Evolutionary conservation across 768 basidiomycete genomes (phyloP).

Genomic region (Lactarius quietus): DNA sequence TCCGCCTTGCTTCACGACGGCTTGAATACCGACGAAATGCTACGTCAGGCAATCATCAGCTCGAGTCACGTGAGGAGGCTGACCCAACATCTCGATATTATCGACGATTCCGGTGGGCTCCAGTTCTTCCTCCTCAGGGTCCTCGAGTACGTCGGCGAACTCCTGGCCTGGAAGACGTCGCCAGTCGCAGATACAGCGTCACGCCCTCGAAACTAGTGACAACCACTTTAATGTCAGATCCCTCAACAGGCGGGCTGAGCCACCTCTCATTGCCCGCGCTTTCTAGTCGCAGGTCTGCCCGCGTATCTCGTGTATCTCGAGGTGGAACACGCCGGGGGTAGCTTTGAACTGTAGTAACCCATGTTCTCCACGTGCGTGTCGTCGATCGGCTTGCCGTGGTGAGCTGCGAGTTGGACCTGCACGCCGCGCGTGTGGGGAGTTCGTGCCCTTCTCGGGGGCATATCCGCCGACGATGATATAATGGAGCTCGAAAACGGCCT

Average conservation of each 20-base stretch:
- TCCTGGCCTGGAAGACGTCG: too few species aligned
- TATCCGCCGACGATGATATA: conserved; percentile 94
- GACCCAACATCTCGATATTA: conserved; percentile 45
- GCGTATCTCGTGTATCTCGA: too few species aligned
- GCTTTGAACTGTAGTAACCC: too few species aligned
- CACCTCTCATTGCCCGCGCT: conserved; percentile 90
- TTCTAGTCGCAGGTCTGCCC: too few species aligned
- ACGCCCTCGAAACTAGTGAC: conserved; percentile 88
- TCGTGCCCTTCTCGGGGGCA: conserved; percentile 66
- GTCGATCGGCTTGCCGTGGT: conserved; percentile 48
- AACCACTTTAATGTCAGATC: conserved; percentile 69
- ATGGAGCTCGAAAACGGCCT: conserved; percentile 83
- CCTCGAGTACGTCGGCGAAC: too few species aligned
- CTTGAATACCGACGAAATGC: conserved; percentile 31
- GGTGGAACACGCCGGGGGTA: too few species aligned
- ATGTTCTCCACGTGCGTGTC: conserved; percentile 95
- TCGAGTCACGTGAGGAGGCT: neutral
- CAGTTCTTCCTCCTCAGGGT: too few species aligned
- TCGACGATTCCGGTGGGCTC: too few species aligned
- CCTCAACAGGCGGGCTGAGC: conserved; percentile 68
- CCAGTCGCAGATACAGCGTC: conserved; percentile 80
- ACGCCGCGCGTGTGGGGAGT: conserved; percentile 82
- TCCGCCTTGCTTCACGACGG: conserved; percentile 14
- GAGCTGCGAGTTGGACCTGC: conserved; percentile 73
- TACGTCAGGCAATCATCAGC: conserved; percentile 25